These are phyloP conservation scores for Schrenkiella parvula DNA, from an alignment of 345 rosid genomes.

Conservation along the genomic window DNA sequence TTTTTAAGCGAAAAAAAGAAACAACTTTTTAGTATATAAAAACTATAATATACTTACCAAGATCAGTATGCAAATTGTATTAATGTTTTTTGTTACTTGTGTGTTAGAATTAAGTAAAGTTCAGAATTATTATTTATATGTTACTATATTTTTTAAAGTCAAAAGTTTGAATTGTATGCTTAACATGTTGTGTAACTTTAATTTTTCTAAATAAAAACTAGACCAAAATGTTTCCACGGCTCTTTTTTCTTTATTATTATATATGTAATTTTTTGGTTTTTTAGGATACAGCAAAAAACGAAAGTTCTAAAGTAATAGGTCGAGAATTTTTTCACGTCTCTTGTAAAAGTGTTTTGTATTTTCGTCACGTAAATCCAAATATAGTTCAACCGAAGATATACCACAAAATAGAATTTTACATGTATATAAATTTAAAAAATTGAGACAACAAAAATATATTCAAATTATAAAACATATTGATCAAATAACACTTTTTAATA, in stretches of 20 bases:
- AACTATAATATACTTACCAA: not conserved
- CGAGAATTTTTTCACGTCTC: not conserved
- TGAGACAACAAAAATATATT: too few species aligned
- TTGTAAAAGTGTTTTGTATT: not conserved
- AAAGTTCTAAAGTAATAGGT: not conserved
- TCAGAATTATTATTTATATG: not conserved
- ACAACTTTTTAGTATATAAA: not conserved
- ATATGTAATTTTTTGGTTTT: too few species aligned
- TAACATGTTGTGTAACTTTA: not conserved
- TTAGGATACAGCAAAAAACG: too few species aligned
- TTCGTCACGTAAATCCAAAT: not conserved
- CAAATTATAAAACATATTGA: not conserved
- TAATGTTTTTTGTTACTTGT: not conserved
- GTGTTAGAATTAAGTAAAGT: not conserved
- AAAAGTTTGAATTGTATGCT: conserved; percentile 7
- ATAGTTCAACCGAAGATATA: not conserved
- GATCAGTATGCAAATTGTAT: not conserved
- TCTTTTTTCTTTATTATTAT: not conserved
- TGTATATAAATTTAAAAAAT: not conserved
- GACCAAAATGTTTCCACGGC: not conserved
- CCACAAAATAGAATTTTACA: not conserved
- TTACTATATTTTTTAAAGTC: not conserved
- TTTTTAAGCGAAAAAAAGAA: not conserved
- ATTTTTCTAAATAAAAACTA: not conserved
- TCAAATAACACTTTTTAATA: not conserved